Evolutionary conservation across 169 alveolate genomes (phyloP).

Genomic region (Plasmodium blacklocki): DNA sequence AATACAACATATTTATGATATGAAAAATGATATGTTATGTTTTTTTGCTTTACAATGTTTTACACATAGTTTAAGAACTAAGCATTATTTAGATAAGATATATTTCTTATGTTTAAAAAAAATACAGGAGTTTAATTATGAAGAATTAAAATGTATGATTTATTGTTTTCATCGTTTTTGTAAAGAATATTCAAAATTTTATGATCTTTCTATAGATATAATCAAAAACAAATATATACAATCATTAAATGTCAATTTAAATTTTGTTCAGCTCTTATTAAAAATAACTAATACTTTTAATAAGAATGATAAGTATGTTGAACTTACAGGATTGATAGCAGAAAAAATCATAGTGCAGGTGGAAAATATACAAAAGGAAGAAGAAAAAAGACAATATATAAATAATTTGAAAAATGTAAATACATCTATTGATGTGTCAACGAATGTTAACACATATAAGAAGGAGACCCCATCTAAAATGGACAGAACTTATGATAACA

Average conservation of each 20-base stretch:
- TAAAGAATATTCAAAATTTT: constrained; percentile 43
- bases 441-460: background rate
- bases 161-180: constrained; percentile 63
- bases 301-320: constrained; percentile 13
- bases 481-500: background rate
- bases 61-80: constrained; percentile 52
- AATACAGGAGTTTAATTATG: constrained; percentile 1
- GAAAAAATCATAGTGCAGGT: background rate
- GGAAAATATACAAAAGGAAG: background rate
- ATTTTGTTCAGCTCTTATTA: constrained; percentile 14
- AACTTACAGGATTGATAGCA: constrained; percentile 3
- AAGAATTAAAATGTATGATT: constrained; percentile 2
- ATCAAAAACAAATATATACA: background rate
- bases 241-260: background rate
- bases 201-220: constrained; percentile 5
- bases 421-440: background rate
- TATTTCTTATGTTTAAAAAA: constrained; percentile 17
- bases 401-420: background rate
- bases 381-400: background rate
- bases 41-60: constrained; percentile 27
- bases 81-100: constrained; percentile 38
- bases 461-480: background rate
- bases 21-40: constrained; percentile 16
- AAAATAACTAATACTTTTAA: constrained; percentile 30
- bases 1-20: constrained; percentile 5